Evolutionary conservation across 768 basidiomycete species (phyloP).

Genomic region (Rhizopogon vesiculosus): DNA sequence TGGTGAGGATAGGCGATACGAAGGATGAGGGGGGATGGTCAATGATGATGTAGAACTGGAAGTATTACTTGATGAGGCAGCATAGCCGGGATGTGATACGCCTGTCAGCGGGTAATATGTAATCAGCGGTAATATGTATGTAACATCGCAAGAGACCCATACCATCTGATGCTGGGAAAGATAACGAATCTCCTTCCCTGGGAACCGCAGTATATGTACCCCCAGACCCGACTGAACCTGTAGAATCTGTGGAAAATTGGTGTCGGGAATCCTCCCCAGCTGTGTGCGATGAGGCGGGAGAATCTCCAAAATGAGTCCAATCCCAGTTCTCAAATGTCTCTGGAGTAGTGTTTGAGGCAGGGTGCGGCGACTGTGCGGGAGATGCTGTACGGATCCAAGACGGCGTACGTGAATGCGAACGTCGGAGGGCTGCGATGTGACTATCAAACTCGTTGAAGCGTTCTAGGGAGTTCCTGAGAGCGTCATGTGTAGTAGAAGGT

Average conservation of each 20-base stretch:
- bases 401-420: constrained; percentile 27
- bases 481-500: constrained; percentile 26
- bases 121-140: not conserved
- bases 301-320: not conserved
- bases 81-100: not conserved
- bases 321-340: constrained; percentile 3
- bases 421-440: constrained; percentile 45
- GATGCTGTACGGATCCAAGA: constrained; percentile 19
- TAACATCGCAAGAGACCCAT: not conserved
- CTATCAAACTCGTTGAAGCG: constrained; percentile 52
- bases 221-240: not conserved
- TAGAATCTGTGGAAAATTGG: constrained; percentile 2
- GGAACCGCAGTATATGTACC: not conserved
- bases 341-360: constrained; percentile 9
- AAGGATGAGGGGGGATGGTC: constrained; percentile 7
- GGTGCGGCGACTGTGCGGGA: constrained; percentile 21
- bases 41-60: not conserved
- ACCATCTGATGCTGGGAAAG: not conserved
- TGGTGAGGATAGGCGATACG: constrained; percentile 16
- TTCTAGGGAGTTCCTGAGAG: constrained; percentile 40
- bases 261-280: not conserved
- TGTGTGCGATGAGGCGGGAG: not conserved
- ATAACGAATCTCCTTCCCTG: not conserved
- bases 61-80: not conserved
- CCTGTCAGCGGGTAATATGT: not conserved